A percentile compares a stretch with the other conserved stretches of the same genome.
phyloP scores from a whole-genome alignment of 257 asterid species.

The Schizonepeta tenuifolia region DNA sequence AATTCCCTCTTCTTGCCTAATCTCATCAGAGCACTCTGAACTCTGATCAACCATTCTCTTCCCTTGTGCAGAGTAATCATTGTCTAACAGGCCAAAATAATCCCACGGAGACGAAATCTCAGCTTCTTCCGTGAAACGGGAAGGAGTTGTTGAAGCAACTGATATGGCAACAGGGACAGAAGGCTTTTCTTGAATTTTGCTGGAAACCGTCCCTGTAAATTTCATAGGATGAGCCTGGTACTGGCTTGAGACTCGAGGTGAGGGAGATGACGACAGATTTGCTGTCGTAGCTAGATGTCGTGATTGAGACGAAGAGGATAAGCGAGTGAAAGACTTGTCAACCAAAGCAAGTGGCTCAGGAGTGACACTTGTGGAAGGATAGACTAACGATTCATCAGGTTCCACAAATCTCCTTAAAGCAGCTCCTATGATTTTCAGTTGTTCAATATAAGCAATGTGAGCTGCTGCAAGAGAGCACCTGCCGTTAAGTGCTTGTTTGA shows the following conservation, averaged over 20 bases:
- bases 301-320: conserved; percentile 61
- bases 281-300: conserved; percentile 47
- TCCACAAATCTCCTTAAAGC: conserved; percentile 78
- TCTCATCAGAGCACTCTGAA: conserved; percentile 40
- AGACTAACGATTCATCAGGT: conserved; percentile 56
- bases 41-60: conserved; percentile 37
- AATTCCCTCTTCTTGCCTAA: conserved; percentile 46
- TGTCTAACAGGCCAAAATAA: conserved; percentile 74
- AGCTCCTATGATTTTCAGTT: conserved; percentile 64
- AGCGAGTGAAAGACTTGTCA: conserved; percentile 54
- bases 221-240: conserved; percentile 69
- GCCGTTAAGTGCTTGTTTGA: conserved; percentile 93
- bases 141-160: conserved; percentile 61
- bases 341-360: conserved; percentile 50
- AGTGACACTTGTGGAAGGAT: conserved; percentile 49
- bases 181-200: conserved; percentile 80
- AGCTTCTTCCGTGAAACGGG: conserved; percentile 49
- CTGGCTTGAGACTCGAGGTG: conserved; percentile 50
- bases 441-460: conserved; percentile 73
- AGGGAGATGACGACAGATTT: conserved; percentile 55
- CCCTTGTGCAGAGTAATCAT: conserved; percentile 56
- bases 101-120: conserved; percentile 82
- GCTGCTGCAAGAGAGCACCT: conserved; percentile 90
- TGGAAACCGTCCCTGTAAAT: conserved; percentile 63
- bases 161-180: conserved; percentile 59